A percentile compares a stretch with the other conserved stretches of the same genome.
Evolutionary conservation across 2,329 filamentous ascomycete species (phyloP).

Genomic region (Neonectria ditissima): DNA sequence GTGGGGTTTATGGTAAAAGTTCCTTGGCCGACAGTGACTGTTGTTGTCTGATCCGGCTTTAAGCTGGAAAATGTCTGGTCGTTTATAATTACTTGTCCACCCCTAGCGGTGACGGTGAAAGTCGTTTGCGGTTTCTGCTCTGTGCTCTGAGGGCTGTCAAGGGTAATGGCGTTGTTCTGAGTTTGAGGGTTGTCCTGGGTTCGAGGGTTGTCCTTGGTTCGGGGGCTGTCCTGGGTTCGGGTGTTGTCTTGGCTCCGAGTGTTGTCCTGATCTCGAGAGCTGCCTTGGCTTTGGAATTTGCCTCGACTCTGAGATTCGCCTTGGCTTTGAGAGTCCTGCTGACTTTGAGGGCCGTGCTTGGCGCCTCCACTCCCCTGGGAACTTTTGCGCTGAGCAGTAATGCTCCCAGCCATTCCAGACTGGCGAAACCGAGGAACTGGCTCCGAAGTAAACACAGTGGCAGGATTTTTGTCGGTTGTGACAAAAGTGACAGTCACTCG

Average conservation of each 20-base stretch:
- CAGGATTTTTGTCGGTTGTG: slow-evolving; percentile 68
- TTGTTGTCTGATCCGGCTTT: slow-evolving; percentile 52
- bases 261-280: slow-evolving; percentile 2
- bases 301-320: background rate
- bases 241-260: background rate
- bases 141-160: slow-evolving; percentile 17
- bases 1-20: slow-evolving; percentile 63
- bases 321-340: background rate
- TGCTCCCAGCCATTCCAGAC: slow-evolving; percentile 21
- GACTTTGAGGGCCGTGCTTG: background rate
- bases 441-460: slow-evolving; percentile 57
- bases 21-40: slow-evolving; percentile 54
- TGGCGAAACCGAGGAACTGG: slow-evolving; percentile 54
- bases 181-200: background rate
- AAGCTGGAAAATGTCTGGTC: slow-evolving; percentile 57
- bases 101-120: slow-evolving; percentile 59
- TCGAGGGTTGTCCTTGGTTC: background rate
- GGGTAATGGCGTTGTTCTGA: background rate
- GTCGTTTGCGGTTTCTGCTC: slow-evolving; percentile 26
- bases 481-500: slow-evolving; percentile 56
- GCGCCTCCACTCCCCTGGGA: slow-evolving; percentile 17
- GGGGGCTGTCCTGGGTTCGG: background rate
- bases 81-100: slow-evolving; percentile 60
- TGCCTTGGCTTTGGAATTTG: background rate
- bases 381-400: slow-evolving; percentile 36